Evolutionary conservation across 1,284 basidiomycete genomes (phyloP).

Genomic region (Psilocybe mexicana): DNA sequence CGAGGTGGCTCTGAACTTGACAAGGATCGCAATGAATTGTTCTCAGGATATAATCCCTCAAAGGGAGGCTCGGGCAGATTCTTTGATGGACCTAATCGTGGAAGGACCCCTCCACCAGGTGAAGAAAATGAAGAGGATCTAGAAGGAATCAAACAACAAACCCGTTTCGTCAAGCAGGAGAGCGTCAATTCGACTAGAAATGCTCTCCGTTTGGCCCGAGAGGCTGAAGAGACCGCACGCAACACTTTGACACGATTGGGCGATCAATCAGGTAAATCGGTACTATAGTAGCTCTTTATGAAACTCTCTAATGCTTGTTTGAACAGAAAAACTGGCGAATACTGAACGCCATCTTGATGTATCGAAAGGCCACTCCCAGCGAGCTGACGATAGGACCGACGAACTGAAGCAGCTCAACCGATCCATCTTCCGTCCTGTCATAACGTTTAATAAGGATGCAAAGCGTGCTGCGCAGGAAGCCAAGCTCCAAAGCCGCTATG

Average conservation of each 20-base stretch:
- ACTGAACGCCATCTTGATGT: conserved; percentile 96
- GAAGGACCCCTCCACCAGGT: conserved; percentile 51
- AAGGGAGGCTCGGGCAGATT: conserved; percentile 64
- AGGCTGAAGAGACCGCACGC: conserved; percentile 94
- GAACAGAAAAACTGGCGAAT: conserved; percentile 83
- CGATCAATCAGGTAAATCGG: conserved; percentile 87
- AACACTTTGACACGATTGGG: conserved; percentile 86
- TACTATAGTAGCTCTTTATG: conserved; percentile 6
- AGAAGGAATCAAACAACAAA: conserved; percentile 95
- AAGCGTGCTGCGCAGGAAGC: conserved; percentile 91
- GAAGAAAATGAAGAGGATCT: conserved; percentile 95
- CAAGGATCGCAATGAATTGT: conserved; percentile 73
- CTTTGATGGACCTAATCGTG: conserved; percentile 57
- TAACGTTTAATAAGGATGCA: conserved; percentile 88
- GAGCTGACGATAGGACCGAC: conserved; percentile 92
- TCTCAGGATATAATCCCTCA: conserved; percentile 68
- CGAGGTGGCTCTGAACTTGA: conserved; percentile 59
- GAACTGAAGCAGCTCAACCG: conserved; percentile 94
- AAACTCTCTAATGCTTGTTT: conserved; percentile 3
- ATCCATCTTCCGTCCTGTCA: conserved; percentile 92
- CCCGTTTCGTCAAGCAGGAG: conserved; percentile 91
- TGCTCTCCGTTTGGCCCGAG: conserved; percentile 88
- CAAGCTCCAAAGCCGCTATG: conserved; percentile 86
- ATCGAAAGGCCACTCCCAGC: conserved; percentile 85
- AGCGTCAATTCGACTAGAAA: conserved; percentile 90